phyloP scores from a whole-genome alignment of 2,329 filamentous ascomycete genomes.

The Botrytis fragariae region DNA sequence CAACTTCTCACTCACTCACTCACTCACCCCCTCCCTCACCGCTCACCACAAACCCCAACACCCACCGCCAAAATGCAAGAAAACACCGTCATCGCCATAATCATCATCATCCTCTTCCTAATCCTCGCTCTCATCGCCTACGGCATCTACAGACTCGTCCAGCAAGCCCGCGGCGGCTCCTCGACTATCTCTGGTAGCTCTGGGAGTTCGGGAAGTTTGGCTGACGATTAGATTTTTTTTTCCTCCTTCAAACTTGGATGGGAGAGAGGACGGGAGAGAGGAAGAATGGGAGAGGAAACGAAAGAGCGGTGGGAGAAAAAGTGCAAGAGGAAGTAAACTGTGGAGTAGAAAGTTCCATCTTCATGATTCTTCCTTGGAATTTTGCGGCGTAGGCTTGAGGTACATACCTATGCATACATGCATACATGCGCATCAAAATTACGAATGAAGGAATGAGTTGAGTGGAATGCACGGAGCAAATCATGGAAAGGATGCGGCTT shows the following conservation, averaged over 20 bases:
- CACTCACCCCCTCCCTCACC: neutral
- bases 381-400: neutral
- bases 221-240: conserved; percentile 30
- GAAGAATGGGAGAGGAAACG: neutral
- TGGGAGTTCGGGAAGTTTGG: conserved; percentile 30
- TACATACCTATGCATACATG: neutral
- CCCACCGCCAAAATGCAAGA: conserved; percentile 51
- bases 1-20: neutral
- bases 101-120: conserved; percentile 65
- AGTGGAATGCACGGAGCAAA: neutral
- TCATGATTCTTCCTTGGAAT: neutral
- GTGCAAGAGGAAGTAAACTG: neutral
- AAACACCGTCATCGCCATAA: conserved; percentile 67
- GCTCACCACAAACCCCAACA: neutral
- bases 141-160: conserved; percentile 61
- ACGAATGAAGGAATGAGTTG: neutral
- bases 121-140: conserved; percentile 60
- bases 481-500: neutral
- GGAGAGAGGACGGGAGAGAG: neutral
- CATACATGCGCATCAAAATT: neutral
- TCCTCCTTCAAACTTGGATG: too few relatives aligned
- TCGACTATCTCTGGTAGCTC: conserved; percentile 25
- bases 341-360: neutral
- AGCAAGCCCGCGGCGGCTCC: conserved; percentile 42
- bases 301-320: neutral